Percentiles rank a stretch among this genome's conserved stretches.
phyloP scores from a whole-genome alignment of 2,329 filamentous ascomycete species.

The Penicillium sclerotiorum region DNA sequence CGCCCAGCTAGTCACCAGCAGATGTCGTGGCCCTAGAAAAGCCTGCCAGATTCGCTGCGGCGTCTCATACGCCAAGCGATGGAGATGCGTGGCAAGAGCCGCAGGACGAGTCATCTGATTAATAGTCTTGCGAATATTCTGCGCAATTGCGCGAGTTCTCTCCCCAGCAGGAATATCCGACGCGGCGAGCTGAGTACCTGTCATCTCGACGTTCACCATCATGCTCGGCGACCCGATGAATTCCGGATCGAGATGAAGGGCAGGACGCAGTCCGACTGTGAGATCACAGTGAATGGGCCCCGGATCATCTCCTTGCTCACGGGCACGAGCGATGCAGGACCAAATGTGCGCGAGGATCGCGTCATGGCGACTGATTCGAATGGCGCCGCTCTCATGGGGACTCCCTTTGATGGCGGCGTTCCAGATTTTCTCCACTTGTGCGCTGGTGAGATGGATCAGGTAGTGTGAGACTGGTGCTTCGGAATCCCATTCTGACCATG shows the following conservation, averaged over 20 bases:
- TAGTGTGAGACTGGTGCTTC: slow-evolving; percentile 33
- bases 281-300: slow-evolving; percentile 17
- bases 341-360: slow-evolving; percentile 52
- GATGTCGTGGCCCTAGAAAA: slow-evolving; percentile 17
- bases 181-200: slow-evolving; percentile 8
- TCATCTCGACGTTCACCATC: slow-evolving; percentile 20
- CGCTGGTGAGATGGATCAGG: slow-evolving; percentile 42
- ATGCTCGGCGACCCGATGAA: slow-evolving; percentile 16
- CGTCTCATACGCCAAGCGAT: slow-evolving; percentile 16
- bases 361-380: slow-evolving; percentile 47
- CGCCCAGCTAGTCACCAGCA: slow-evolving; percentile 20
- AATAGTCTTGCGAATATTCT: slow-evolving; percentile 15
- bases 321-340: slow-evolving; percentile 48
- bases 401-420: slow-evolving; percentile 9
- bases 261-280: slow-evolving; percentile 8
- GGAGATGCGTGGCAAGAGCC: slow-evolving; percentile 13
- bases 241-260: slow-evolving; percentile 3
- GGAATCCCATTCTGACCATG: slow-evolving; percentile 44
- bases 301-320: slow-evolving; percentile 22
- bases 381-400: slow-evolving; percentile 8
- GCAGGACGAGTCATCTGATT: slow-evolving; percentile 7
- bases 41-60: slow-evolving; percentile 22
- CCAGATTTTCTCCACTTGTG: slow-evolving; percentile 42
- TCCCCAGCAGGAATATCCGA: not conserved
- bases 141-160: slow-evolving; percentile 1